These are phyloP conservation scores for Acanthamoeba culbertsoni DNA, from an alignment of 208 protist genomes.

Conservation along the genomic window DNA sequence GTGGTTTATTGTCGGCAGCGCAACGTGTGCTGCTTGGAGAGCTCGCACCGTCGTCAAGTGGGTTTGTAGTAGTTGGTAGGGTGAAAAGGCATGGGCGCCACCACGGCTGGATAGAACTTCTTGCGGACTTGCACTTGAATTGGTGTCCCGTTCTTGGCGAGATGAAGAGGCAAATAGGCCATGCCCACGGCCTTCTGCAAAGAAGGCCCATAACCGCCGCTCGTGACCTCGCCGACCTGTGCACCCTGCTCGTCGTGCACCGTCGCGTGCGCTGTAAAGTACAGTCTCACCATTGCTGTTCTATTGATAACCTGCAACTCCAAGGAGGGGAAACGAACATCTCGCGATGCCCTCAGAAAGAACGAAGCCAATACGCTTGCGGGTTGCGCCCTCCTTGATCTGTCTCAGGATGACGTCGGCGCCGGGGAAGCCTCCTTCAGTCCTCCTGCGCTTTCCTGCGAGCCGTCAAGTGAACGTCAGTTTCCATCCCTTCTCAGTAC, in stretches of 20 bases:
- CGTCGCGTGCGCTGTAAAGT: constrained; percentile 34
- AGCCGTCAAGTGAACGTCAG: neutral
- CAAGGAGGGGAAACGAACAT: neutral
- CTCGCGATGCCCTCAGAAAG: constrained; percentile 91
- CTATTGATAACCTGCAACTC: neutral
- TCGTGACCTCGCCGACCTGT: constrained; percentile 6
- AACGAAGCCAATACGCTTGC: constrained; percentile 90
- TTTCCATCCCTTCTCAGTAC: no score
- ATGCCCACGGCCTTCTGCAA: constrained; percentile 74
- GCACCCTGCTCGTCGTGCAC: constrained; percentile 20
- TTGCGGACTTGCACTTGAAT: constrained; percentile 86
- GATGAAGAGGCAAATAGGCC: constrained; percentile 88
- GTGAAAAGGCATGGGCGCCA: constrained; percentile 93
- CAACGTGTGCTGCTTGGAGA: no score
- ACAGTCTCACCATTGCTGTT: neutral
- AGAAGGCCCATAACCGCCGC: constrained; percentile 48
- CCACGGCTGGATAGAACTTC: constrained; percentile 82
- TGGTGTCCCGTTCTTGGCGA: constrained; percentile 78
- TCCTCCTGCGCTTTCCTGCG: constrained; percentile 89
- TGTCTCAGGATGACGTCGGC: constrained; percentile 86
- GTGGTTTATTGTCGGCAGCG: no score
- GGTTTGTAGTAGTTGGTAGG: constrained; percentile 77
- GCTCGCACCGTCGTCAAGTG: no score
- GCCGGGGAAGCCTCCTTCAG: constrained; percentile 93
- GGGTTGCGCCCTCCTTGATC: constrained; percentile 81